A percentile compares a stretch with the other conserved stretches of the same genome.
Evolutionary conservation across 768 basidiomycete genomes (phyloP).

Genomic region (Mycena belliarum): DNA sequence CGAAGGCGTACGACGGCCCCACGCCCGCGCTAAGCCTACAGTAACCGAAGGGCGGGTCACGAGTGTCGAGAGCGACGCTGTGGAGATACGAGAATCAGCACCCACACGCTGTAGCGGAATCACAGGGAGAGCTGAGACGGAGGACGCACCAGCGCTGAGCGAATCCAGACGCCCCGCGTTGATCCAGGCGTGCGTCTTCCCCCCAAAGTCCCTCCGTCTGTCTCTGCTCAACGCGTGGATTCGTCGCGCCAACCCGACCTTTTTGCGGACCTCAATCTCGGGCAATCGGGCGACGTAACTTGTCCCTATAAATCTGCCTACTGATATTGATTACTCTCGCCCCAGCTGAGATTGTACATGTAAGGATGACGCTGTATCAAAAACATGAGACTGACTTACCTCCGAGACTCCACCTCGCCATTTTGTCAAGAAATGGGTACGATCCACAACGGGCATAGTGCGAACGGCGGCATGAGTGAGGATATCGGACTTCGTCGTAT

Average conservation of each 20-base stretch:
- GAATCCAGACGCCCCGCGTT: conserved; percentile 77
- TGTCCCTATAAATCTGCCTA: no score
- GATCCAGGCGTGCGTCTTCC: conserved; percentile 78
- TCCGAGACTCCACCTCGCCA: conserved; percentile 1
- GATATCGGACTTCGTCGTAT: conserved; percentile 1
- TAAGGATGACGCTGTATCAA: no score
- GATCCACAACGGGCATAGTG: not conserved
- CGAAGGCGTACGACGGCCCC: conserved; percentile 81
- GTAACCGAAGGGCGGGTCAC: conserved; percentile 65
- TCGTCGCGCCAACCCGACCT: conserved; percentile 56
- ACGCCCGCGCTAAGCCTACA: conserved; percentile 79
- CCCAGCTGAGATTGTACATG: no score
- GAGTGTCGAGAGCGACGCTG: conserved; percentile 39
- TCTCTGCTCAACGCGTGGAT: conserved; percentile 69
- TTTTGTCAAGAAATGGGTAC: not conserved
- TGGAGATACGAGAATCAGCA: not conserved
- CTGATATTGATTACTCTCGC: no score
- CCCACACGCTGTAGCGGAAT: not conserved
- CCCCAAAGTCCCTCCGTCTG: conserved; percentile 74
- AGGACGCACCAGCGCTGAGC: not conserved
- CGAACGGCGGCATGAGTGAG: not conserved
- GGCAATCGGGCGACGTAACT: conserved; percentile 41
- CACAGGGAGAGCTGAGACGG: not conserved
- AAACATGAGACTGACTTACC: no score
- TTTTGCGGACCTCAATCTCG: conserved; percentile 60